Evolutionary conservation across 495 filamentous ascomycete species (phyloP).

Genomic region (Neurospora sp.): DNA sequence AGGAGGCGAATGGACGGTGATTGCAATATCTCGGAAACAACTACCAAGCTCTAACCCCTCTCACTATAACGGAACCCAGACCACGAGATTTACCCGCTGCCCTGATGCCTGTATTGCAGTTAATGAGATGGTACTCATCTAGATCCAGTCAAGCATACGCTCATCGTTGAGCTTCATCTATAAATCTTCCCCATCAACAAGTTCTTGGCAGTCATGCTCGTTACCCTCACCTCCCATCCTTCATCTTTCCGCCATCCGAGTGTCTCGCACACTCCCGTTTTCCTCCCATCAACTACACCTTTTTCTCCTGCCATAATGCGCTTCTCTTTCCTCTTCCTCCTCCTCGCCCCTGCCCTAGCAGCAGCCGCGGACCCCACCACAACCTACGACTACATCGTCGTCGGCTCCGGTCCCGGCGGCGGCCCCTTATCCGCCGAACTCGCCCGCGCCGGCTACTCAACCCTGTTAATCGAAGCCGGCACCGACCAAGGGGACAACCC

Average conservation of each 20-base stretch:
- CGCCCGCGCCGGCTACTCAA: conserved; percentile 48
- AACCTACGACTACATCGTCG: conserved; percentile 55
- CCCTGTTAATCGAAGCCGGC: conserved; percentile 55
- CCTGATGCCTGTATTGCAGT: not conserved
- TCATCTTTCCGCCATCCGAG: not conserved
- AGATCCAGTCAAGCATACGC: not conserved
- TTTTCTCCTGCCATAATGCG: conserved; percentile 11
- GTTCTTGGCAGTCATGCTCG: not conserved
- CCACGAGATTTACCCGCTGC: not conserved
- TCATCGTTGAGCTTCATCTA: not conserved
- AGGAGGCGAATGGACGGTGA: not conserved
- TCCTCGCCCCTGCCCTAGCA: conserved; percentile 15
- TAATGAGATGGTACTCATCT: not conserved
- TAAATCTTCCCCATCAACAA: not conserved
- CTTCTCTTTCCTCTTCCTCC: conserved; percentile 19
- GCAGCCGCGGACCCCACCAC: conserved; percentile 3
- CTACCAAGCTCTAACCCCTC: not conserved
- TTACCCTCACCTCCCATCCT: not conserved
- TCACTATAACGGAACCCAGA: not conserved
- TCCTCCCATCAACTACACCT: conserved; percentile 28
- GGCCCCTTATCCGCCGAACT: conserved; percentile 53
- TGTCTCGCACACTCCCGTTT: not conserved
- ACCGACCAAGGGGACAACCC: conserved; percentile 47
- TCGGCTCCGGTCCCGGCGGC: conserved; percentile 57
- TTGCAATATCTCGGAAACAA: not conserved